These are phyloP conservation scores for Talaromyces rugulosus DNA, from an alignment of 2,329 filamentous ascomycete species.

Conservation along the genomic window DNA sequence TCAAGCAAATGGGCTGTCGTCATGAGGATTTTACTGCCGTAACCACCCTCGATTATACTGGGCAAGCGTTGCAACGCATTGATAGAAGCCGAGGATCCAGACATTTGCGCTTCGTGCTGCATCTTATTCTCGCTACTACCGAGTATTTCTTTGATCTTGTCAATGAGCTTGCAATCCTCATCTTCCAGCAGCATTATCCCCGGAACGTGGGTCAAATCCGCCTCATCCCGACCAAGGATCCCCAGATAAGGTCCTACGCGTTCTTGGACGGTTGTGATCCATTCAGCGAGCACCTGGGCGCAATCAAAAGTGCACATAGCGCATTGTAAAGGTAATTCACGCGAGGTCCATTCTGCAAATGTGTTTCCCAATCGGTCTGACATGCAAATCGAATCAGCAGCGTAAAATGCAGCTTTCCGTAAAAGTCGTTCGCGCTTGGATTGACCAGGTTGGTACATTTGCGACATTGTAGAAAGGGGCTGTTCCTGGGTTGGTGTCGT, in stretches of 20 bases:
- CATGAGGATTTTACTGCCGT: slow-evolving; percentile 77
- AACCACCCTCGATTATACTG: slow-evolving; percentile 64
- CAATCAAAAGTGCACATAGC: slow-evolving; percentile 93
- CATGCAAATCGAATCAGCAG: slow-evolving; percentile 85
- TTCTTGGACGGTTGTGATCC: slow-evolving; percentile 89
- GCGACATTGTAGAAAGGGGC: slow-evolving; percentile 24
- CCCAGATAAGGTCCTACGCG: slow-evolving; percentile 87
- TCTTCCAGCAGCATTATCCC: slow-evolving; percentile 88
- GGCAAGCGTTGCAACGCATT: slow-evolving; percentile 51
- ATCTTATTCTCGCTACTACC: slow-evolving; percentile 75
- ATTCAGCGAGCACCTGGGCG: slow-evolving; percentile 88
- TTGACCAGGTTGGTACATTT: slow-evolving; percentile 31
- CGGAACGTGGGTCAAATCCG: slow-evolving; percentile 75
- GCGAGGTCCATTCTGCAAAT: slow-evolving; percentile 76
- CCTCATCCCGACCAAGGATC: slow-evolving; percentile 75
- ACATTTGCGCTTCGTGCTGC: slow-evolving; percentile 54
- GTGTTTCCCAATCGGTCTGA: slow-evolving; percentile 80
- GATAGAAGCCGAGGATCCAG: slow-evolving; percentile 50
- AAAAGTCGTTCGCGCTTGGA: slow-evolving; percentile 81
- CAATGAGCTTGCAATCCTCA: slow-evolving; percentile 80
- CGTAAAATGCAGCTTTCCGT: slow-evolving; percentile 91
- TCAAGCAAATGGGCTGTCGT: slow-evolving; percentile 84
- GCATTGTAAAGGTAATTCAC: slow-evolving; percentile 83
- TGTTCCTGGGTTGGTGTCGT: slow-evolving; percentile 33
- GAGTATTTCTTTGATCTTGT: slow-evolving; percentile 77